Conservation (phyloP, 495 filamentous ascomycete genomes). For the Cryomyces minteri region DNA sequence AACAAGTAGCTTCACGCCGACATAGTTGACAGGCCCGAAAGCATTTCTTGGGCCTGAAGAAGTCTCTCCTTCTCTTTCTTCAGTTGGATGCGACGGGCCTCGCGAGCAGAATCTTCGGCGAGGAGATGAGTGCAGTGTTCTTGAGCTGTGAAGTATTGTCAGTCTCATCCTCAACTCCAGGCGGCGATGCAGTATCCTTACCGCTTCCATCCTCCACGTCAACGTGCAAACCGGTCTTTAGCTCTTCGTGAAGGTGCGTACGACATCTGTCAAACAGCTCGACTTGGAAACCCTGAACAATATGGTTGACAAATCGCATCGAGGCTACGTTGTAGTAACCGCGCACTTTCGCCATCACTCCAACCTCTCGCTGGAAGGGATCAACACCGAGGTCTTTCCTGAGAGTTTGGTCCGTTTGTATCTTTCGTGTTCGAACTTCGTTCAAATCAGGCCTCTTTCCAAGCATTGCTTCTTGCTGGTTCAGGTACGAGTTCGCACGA, state of each 20-base stretch:
- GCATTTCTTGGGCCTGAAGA: constrained; percentile 24
- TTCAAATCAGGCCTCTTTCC: not conserved
- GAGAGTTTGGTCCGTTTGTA: constrained; percentile 3
- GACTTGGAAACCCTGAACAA: constrained; percentile 27
- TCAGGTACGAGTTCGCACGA: not conserved
- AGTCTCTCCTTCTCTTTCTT: constrained; percentile 26
- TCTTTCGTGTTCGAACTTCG: not conserved
- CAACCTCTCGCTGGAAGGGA: constrained; percentile 24
- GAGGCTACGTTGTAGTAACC: constrained; percentile 37
- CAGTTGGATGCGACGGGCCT: constrained; percentile 21
- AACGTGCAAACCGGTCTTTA: constrained; percentile 22
- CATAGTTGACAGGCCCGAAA: constrained; percentile 10
- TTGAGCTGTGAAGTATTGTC: constrained; percentile 9
- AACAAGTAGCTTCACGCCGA: no score
- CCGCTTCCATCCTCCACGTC: no score
- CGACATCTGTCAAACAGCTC: constrained; percentile 29
- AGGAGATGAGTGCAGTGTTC: no score
- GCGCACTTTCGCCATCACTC: constrained; percentile 29
- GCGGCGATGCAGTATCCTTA: no score
- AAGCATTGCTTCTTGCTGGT: not conserved
- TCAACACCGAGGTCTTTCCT: constrained; percentile 23
- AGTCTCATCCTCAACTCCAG: not conserved
- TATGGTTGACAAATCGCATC: constrained; percentile 27
- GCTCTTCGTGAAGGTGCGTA: constrained; percentile 16
- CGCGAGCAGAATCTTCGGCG: constrained; percentile 20